phyloP scores from a whole-genome alignment of 805 yeast species.

The Yueomyces sp. region DNA sequence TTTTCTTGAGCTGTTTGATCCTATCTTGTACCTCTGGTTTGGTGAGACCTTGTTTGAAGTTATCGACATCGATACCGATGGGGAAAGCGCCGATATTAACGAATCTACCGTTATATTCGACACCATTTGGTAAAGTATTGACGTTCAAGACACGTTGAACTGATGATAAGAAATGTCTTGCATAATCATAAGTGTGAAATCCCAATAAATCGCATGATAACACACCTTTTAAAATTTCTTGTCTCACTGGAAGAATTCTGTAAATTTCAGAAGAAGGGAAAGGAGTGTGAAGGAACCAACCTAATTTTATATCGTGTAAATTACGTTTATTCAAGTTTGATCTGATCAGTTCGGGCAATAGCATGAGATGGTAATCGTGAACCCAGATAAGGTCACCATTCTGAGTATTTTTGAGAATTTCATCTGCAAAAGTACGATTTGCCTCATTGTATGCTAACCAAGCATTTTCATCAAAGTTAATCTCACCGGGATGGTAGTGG shows the following conservation, averaged over 20 bases:
- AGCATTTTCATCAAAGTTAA: constrained; percentile 92
- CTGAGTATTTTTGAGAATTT: constrained; percentile 51
- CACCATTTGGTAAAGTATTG: constrained; percentile 82
- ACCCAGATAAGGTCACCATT: constrained; percentile 93
- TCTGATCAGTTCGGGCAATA: constrained; percentile 79
- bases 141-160: constrained; percentile 75
- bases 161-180: constrained; percentile 85
- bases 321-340: constrained; percentile 32
- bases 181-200: constrained; percentile 98
- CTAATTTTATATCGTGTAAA: constrained; percentile 53
- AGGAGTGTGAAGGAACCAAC: constrained; percentile 94
- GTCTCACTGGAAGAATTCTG: constrained; percentile 88
- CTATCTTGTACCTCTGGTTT: constrained; percentile 50
- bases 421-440: constrained; percentile 66
- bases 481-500: constrained; percentile 98
- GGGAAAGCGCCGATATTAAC: constrained; percentile 95
- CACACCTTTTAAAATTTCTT: constrained; percentile 83
- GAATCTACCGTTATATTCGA: constrained; percentile 58
- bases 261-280: constrained; percentile 96
- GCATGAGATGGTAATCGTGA: constrained; percentile 94
- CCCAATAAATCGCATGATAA: constrained; percentile 91
- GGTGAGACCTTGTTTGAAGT: constrained; percentile 68
- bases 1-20: constrained; percentile 46
- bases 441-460: constrained; percentile 98
- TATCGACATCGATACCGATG: constrained; percentile 95